Evolutionary conservation across 805 yeast species (phyloP).

Genomic region (Wickerhamomyces alni): DNA sequence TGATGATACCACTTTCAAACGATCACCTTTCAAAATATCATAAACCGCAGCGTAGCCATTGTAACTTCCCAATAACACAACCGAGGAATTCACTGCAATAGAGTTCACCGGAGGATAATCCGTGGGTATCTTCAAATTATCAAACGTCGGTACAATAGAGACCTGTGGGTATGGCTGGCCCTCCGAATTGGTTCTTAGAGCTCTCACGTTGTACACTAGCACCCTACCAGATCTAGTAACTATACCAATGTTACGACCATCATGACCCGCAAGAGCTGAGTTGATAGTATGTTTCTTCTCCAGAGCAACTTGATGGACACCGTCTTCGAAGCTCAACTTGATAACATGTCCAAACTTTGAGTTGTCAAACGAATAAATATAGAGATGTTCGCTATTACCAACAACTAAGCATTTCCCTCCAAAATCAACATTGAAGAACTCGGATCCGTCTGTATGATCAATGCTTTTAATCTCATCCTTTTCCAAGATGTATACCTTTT

Average conservation of each 20-base stretch:
- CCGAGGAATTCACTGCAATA: conserved; percentile 17
- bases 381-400: conserved; percentile 3
- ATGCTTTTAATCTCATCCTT: conserved; percentile 3
- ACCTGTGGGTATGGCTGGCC: neutral
- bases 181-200: conserved; percentile 2
- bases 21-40: conserved; percentile 17
- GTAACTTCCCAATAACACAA: conserved; percentile 17
- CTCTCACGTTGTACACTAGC: conserved; percentile 13
- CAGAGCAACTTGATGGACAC: conserved; percentile 9
- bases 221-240: conserved; percentile 8
- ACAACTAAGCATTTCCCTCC: conserved; percentile 14
- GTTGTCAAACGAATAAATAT: conserved; percentile 9
- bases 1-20: conserved; percentile 10
- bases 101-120: conserved; percentile 13
- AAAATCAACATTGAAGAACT: conserved; percentile 20
- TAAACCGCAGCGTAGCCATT: conserved; percentile 21
- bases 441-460: neutral
- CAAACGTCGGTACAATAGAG: conserved; percentile 10
- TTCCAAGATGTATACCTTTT: conserved; percentile 5
- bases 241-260: conserved; percentile 22
- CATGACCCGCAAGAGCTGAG: conserved; percentile 19
- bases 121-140: conserved; percentile 10
- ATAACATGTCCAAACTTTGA: conserved; percentile 9
- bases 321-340: conserved; percentile 3
- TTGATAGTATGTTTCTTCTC: conserved; percentile 10